Evolutionary conservation across 257 asterid genomes (phyloP), one percentile per base, ranked within the genome.

Genomic region (Gentiana straminea): DNA sequence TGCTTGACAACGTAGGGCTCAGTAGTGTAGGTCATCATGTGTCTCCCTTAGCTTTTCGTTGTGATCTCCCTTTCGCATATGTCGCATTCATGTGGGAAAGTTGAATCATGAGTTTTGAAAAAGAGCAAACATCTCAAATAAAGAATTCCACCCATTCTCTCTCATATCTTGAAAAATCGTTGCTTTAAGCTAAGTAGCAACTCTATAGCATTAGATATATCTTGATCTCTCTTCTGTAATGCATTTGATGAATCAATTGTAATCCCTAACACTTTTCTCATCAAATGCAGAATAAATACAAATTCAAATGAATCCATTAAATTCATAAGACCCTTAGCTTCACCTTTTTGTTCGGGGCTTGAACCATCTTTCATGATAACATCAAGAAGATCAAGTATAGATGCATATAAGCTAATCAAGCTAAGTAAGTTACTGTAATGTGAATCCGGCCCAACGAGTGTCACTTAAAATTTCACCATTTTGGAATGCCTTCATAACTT

Each of bases 161-260:
- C 54, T 62, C 57, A 54, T 39, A 47, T 7, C 15, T 13, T 62
- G 33, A 0, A 24, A 24, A 53, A 3, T 3, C 36, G 4, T 58
- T 58, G 13, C 15, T 44, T 46, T 34, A 47, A 41, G 10, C 52
- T n/a, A 8, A 13, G 33, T 12, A 62, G 46, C 11, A 45, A 43
- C 24, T 46, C 37, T 34, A 46, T 33, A 10, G 34, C 15, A 12
- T 44, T 45, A 11, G 47, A 5, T 13, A 46, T 54, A 46, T 46
- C 61, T 63, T 63, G 49, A 54, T 63, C 0, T 53, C 49, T 55
- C 8, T 45, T 54, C 5, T 56, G 41, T 7, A 55, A n/a, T 13
- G 24, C 24, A 3, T 32, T 7, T n/a, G 55, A 58, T 3, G 44
- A 45, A 4, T 49, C 51, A 5, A 51, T 52, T 1, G 58, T 51